Evolutionary conservation across 371 early-diverging fungal genomes (phyloP).

Genomic region (Apophysomyces sp.): DNA sequence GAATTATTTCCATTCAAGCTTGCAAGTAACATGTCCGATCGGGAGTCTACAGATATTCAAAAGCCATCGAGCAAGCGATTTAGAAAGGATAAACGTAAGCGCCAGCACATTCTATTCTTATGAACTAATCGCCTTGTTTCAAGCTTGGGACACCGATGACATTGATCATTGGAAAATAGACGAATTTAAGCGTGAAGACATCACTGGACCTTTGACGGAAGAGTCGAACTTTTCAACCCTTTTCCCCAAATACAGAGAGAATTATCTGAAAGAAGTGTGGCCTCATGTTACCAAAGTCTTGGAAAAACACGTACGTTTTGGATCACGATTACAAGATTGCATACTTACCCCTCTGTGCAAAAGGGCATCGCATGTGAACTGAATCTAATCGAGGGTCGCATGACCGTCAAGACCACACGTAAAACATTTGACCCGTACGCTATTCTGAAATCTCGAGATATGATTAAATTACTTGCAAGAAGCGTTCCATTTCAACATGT

Average conservation of each 20-base stretch:
- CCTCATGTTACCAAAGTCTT: slow-evolving; percentile 90
- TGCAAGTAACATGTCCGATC: slow-evolving; percentile 9
- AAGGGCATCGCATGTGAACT: slow-evolving; percentile 92
- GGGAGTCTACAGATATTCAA: not conserved
- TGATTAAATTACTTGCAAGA: slow-evolving; percentile 94
- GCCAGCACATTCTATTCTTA: not conserved
- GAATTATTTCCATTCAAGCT: no score
- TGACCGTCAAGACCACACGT: slow-evolving; percentile 97
- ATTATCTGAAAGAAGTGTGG: slow-evolving; percentile 94
- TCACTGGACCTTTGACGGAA: slow-evolving; percentile 85
- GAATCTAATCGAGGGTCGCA: slow-evolving; percentile 95
- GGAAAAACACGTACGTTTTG: slow-evolving; percentile 68
- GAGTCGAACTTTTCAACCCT: slow-evolving; percentile 97
- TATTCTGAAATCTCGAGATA: slow-evolving; percentile 95
- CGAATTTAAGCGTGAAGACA: slow-evolving; percentile 83
- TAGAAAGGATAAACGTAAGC: slow-evolving; percentile 44
- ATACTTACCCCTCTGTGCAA: not conserved
- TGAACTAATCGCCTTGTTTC: slow-evolving; percentile 1
- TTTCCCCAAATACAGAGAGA: slow-evolving; percentile 98
- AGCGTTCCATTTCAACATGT: slow-evolving; percentile 96
- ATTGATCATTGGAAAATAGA: slow-evolving; percentile 96
- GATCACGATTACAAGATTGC: not conserved
- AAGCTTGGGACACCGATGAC: slow-evolving; percentile 93
- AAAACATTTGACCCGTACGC: slow-evolving; percentile 98
- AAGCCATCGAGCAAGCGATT: slow-evolving; percentile 28